Evolutionary conservation across 331 rosid genomes (phyloP).

Genomic region (Malus hybrid): DNA sequence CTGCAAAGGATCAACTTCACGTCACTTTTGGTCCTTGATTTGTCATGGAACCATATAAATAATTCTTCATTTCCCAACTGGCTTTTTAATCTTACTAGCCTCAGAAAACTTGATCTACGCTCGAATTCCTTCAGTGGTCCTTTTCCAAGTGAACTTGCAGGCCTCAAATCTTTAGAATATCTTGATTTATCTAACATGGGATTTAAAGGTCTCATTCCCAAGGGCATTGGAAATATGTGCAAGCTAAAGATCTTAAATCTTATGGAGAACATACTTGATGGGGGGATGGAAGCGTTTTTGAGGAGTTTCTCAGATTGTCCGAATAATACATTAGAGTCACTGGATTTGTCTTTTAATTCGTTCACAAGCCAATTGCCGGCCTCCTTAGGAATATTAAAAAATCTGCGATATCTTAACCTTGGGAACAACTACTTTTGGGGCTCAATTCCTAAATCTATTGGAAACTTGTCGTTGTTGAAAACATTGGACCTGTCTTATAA

Average conservation of each 20-base stretch:
- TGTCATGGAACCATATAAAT: rapidly evolving
- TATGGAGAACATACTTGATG: rapidly evolving
- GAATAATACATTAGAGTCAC: background rate
- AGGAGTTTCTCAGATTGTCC: background rate
- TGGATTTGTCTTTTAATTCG: rapidly evolving
- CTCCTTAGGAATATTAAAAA: background rate
- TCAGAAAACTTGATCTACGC: background rate
- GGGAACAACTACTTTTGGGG: background rate
- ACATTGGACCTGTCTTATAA: background rate
- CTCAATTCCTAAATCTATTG: background rate
- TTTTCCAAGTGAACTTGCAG: background rate
- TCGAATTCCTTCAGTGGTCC: rapidly evolving
- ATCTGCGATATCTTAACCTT: background rate
- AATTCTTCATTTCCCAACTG: background rate
- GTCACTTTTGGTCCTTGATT: background rate
- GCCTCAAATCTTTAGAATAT: background rate
- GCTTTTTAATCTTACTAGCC: background rate
- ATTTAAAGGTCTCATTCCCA: background rate
- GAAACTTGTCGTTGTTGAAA: too few species aligned
- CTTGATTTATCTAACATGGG: background rate
- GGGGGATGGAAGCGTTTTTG: background rate
- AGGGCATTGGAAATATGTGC: background rate
- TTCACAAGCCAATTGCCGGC: background rate
- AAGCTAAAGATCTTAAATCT: background rate
- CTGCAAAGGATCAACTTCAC: background rate